Evolutionary conservation across 306 rosid genomes (phyloP).

Genomic region (Delonix regia): DNA sequence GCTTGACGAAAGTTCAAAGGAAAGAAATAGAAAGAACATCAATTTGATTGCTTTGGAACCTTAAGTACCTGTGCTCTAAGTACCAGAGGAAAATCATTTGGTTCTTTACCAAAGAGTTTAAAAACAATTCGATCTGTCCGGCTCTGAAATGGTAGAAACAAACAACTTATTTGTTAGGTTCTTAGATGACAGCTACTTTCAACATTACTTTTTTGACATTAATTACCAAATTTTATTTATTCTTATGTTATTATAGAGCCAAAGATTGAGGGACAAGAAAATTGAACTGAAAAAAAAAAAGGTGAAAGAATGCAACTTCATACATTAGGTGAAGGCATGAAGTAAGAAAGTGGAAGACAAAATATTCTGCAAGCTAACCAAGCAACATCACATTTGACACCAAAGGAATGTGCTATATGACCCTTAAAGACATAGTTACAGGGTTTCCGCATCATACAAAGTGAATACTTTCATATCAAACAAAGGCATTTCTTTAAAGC

Average conservation of each 20-base stretch:
- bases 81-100: constrained; percentile 49
- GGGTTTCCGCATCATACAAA: neutral
- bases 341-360: neutral
- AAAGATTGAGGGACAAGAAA: neutral
- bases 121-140: constrained; percentile 60
- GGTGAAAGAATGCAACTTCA: constrained; percentile 26
- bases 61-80: constrained; percentile 59
- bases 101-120: constrained; percentile 65
- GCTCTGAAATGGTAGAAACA: constrained; percentile 47
- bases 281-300: constrained; percentile 19
- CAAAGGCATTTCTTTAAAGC: neutral
- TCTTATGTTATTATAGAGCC: neutral
- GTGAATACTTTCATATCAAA: neutral
- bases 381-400: constrained; percentile 8
- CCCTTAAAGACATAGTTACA: neutral
- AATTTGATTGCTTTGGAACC: constrained; percentile 26
- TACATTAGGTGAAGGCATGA: constrained; percentile 3
- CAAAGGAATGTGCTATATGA: constrained; percentile 2
- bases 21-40: constrained; percentile 31
- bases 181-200: constrained; percentile 27
- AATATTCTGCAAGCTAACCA: constrained; percentile 13
- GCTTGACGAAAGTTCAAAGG: constrained; percentile 18
- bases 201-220: constrained; percentile 20
- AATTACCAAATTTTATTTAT: neutral
- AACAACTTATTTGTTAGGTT: constrained; percentile 37